These are phyloP conservation scores for Hymenoscyphus fructigenus DNA, from an alignment of 2,329 filamentous ascomycete species.

Conservation along the genomic window DNA sequence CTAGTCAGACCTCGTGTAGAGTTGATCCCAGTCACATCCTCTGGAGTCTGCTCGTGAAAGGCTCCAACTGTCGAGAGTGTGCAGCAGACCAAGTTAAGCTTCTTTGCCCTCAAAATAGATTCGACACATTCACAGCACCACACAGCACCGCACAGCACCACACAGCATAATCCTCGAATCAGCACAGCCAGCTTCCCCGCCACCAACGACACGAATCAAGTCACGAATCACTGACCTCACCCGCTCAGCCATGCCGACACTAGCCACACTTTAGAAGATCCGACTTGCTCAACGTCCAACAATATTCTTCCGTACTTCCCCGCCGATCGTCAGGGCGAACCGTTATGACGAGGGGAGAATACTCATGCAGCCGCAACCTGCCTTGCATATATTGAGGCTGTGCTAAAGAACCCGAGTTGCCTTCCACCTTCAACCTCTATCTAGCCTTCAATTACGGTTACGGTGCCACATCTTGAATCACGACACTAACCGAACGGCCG, in stretches of 20 bases:
- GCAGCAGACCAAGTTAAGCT: not conserved
- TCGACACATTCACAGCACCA: too few species aligned
- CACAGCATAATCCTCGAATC: slow-evolving; percentile 1
- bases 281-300: not conserved
- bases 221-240: not conserved
- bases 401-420: not conserved
- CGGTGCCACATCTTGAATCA: not conserved
- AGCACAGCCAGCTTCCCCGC: slow-evolving; percentile 4
- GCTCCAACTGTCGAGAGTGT: not conserved
- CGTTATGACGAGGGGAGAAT: not conserved
- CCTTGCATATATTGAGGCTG: not conserved
- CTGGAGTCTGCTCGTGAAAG: not conserved
- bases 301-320: not conserved
- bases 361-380: not conserved
- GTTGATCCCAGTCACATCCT: not conserved
- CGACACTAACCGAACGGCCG: not conserved
- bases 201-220: slow-evolving; percentile 9
- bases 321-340: not conserved
- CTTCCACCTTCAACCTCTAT: not conserved
- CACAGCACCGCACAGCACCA: too few species aligned
- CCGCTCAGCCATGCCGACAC: not conserved
- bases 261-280: not conserved
- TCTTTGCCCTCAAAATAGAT: too few species aligned
- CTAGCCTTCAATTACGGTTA: not conserved
- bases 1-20: not conserved